Evolutionary conservation across 2,329 filamentous ascomycete species (phyloP).

Genomic region (Phyllosticta ampelicida): DNA sequence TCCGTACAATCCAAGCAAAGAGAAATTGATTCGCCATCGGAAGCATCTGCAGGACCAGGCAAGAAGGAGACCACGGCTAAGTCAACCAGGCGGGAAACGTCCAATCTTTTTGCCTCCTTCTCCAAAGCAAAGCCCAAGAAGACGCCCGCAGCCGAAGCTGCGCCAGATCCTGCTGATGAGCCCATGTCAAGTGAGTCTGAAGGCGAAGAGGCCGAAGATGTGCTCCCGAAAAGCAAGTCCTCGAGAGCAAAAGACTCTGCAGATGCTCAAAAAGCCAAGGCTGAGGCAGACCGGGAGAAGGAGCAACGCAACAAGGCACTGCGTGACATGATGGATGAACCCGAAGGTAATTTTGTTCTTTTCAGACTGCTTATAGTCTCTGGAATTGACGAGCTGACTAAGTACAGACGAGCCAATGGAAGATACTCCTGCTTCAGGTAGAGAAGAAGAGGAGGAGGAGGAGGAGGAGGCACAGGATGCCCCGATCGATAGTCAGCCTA

Average conservation of each 20-base stretch:
- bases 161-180: conserved; percentile 20
- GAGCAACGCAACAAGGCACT: conserved; percentile 40
- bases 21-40: conserved; percentile 24
- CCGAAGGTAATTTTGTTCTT: conserved; percentile 13
- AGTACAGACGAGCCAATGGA: conserved; percentile 46
- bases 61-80: conserved; percentile 30
- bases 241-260: conserved; percentile 1
- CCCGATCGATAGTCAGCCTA: conserved; percentile 7
- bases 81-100: conserved; percentile 47
- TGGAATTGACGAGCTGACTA: conserved; percentile 14
- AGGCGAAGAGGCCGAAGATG: conserved; percentile 36
- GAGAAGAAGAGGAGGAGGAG: conserved; percentile 18
- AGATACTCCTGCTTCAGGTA: conserved; percentile 36
- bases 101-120: conserved; percentile 69
- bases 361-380: conserved; percentile 9
- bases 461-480: conserved; percentile 18
- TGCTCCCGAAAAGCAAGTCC: conserved; percentile 18
- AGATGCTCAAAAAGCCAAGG: conserved; percentile 33
- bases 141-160: conserved; percentile 24
- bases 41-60: conserved; percentile 15
- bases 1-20: conserved; percentile 8
- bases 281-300: conserved; percentile 42
- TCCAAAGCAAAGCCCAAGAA: conserved; percentile 56
- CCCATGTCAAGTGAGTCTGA: conserved; percentile 21
- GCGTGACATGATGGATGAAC: conserved; percentile 66